These are phyloP conservation scores for Gliomastix tumulicola DNA, from an alignment of 2,329 filamentous ascomycete genomes.

Conservation along the genomic window DNA sequence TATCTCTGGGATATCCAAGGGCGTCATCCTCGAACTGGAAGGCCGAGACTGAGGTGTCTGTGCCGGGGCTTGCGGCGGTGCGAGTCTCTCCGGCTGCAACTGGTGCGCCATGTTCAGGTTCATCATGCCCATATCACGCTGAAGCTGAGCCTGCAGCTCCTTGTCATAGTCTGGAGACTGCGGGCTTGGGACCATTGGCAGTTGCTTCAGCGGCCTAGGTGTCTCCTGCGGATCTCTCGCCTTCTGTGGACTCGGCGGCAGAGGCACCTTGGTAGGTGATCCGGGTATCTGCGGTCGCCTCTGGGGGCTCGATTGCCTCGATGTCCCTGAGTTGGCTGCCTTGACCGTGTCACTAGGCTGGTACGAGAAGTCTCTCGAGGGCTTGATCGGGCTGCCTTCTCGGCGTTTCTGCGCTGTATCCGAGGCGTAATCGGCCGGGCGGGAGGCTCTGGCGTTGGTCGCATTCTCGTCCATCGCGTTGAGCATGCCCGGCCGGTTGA, in stretches of 20 bases:
- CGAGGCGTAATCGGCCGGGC: constrained; percentile 38
- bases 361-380: constrained; percentile 33
- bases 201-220: constrained; percentile 38
- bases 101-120: constrained; percentile 30
- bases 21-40: constrained; percentile 27
- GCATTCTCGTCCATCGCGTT: constrained; percentile 74
- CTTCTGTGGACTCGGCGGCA: constrained; percentile 39
- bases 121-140: constrained; percentile 52
- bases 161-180: constrained; percentile 55
- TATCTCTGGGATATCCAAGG: constrained; percentile 45
- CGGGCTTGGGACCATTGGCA: constrained; percentile 34
- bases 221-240: constrained; percentile 23
- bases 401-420: constrained; percentile 46
- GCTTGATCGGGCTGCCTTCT: constrained; percentile 46
- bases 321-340: constrained; percentile 34
- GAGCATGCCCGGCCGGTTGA: constrained; percentile 49
- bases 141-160: constrained; percentile 55
- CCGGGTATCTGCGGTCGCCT: constrained; percentile 40
- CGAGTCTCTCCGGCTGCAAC: constrained; percentile 8
- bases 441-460: constrained; percentile 64
- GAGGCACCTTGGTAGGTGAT: constrained; percentile 53
- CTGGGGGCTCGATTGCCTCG: constrained; percentile 54
- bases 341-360: constrained; percentile 51
- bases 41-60: constrained; percentile 25
- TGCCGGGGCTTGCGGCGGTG: constrained; percentile 24